phyloP scores from a whole-genome alignment of 148 eudicot species.

The Spergularia bocconei region DNA sequence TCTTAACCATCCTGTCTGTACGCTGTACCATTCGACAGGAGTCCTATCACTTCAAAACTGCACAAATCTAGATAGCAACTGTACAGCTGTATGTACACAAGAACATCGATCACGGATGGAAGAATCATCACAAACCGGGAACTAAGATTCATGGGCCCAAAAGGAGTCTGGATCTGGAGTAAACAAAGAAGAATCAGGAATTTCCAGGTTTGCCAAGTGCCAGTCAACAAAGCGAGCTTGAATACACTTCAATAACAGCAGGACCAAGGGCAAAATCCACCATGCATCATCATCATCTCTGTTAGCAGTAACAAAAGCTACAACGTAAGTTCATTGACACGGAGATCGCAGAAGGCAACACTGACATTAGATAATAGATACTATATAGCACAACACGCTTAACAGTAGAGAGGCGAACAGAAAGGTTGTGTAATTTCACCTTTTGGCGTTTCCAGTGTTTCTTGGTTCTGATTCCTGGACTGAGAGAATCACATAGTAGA shows the following conservation, averaged over 20 bases:
- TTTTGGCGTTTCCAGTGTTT: constrained; percentile 39
- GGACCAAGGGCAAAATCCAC: constrained; percentile 75
- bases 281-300: constrained; percentile 75
- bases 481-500: constrained; percentile 41
- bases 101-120: not conserved
- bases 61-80: constrained; percentile 14
- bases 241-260: constrained; percentile 57
- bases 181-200: constrained; percentile 62
- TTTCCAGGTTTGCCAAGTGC: constrained; percentile 82
- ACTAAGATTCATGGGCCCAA: constrained; percentile 58
- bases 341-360: too few relatives aligned
- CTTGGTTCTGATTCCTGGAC: constrained; percentile 33
- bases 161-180: constrained; percentile 70
- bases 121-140: not conserved
- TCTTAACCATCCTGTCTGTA: constrained; percentile 1
- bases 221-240: constrained; percentile 84
- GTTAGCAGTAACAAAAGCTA: constrained; percentile 4
- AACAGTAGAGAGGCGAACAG: not conserved
- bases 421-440: constrained; percentile 34
- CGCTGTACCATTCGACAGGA: not conserved
- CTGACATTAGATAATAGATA: too few relatives aligned
- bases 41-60: constrained; percentile 13
- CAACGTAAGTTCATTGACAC: not conserved
- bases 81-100: constrained; percentile 26
- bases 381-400: not conserved